These are phyloP conservation scores for Neonectria punicea DNA, from an alignment of 2,329 filamentous ascomycete species.

Conservation along the genomic window DNA sequence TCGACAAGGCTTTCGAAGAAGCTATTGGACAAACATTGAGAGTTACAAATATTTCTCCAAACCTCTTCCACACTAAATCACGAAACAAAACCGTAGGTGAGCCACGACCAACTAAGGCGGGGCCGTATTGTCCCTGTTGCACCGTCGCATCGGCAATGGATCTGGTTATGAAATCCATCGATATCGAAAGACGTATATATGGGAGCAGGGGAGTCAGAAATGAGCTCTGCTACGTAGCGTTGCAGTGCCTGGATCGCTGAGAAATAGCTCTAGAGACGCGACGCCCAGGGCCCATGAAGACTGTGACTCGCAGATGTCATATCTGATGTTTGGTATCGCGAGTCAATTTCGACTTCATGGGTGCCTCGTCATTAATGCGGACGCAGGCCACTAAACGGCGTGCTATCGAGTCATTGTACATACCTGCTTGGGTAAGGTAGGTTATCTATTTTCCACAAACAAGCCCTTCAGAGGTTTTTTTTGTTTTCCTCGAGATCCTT, in stretches of 20 bases:
- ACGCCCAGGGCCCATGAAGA: neutral
- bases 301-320: neutral
- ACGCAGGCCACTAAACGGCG: no score
- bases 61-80: neutral
- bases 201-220: constrained; percentile 11
- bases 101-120: neutral
- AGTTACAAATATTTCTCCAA: neutral
- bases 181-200: constrained; percentile 22
- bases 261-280: neutral
- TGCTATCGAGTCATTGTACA: no score
- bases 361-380: neutral
- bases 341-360: neutral
- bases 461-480: no score
- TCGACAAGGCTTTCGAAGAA: neutral
- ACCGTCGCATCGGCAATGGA: constrained; percentile 11
- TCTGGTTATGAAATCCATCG: constrained; percentile 10
- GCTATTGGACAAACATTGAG: neutral
- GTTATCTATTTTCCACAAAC: no score
- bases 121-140: neutral
- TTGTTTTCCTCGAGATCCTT: no score
- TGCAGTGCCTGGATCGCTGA: neutral
- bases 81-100: neutral
- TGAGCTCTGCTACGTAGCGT: constrained; percentile 3
- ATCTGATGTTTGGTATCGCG: neutral
- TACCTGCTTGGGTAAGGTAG: no score